Percentiles rank a stretch among this genome's conserved stretches.
Conservation (phyloP, 129 eudicot species). For the Lactuca saligna region DNA sequence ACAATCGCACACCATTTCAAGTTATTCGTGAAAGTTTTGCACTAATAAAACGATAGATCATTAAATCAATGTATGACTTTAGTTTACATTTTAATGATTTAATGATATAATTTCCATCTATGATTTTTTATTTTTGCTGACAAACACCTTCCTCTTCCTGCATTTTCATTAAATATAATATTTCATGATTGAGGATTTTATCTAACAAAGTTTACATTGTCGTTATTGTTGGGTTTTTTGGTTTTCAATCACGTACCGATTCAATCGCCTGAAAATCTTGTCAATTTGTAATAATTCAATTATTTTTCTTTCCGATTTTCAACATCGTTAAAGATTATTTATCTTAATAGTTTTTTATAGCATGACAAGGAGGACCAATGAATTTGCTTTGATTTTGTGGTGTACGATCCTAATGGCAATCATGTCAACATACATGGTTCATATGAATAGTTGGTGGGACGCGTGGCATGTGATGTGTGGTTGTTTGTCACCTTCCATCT, state of each 20-base stretch:
- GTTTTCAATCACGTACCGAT: neutral
- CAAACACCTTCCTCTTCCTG: too few relatives aligned
- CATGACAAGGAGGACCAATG: conserved; percentile 13
- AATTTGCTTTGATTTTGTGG: conserved; percentile 26
- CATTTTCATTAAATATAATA: too few relatives aligned
- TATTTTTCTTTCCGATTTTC: neutral
- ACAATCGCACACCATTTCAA: too few relatives aligned
- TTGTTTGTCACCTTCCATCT: conserved; percentile 13
- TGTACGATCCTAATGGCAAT: conserved; percentile 17
- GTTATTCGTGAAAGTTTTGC: too few relatives aligned
- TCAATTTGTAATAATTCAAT: neutral
- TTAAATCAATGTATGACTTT: too few relatives aligned
- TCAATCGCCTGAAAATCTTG: neutral
- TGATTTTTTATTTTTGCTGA: too few relatives aligned
- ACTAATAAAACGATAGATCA: too few relatives aligned
- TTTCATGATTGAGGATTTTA: neutral
- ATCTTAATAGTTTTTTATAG: neutral
- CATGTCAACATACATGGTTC: conserved; percentile 15
- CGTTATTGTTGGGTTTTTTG: neutral
- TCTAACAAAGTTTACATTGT: neutral
- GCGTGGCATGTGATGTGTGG: conserved; percentile 16
- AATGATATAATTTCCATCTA: too few relatives aligned
- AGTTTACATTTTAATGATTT: too few relatives aligned
- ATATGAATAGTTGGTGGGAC: conserved; percentile 11
- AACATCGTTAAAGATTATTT: neutral